Evolutionary conservation across 768 basidiomycete genomes (phyloP), one percentile per base, ranked within the genome.

Genomic region (Hygrophoropsis aurantiaca): DNA sequence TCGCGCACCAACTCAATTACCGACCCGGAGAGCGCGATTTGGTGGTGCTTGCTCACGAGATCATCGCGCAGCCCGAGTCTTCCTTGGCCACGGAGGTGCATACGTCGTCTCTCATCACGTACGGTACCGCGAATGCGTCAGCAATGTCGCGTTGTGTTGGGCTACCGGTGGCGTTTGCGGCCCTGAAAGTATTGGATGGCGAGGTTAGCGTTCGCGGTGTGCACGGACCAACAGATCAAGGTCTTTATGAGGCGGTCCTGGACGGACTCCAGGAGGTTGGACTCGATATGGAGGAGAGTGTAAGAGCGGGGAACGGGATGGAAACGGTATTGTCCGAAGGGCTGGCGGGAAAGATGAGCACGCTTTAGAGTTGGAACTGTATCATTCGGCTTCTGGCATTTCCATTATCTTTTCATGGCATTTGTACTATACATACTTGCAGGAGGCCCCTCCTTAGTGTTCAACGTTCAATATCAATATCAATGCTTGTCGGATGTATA

Each of bases 111-210:
- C 62, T 93, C 11, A 70, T 85, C 19, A 67, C 76, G 25, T 86
- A 85, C 54, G 92, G 85, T 1, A 76, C 72, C 16, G 52, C 68
- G 6, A 60, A 58, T 1, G 78, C 76, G 3, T 87, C 87, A 0
- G 94, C 94, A 4, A 97, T 97, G 94, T 81, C 91, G n/a, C 74
- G 83, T 24, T 90, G 88, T 3, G 94, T 97, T 15, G 93, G 93
- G 4, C 66, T 94, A 37, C 94, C 94, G 0, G 81, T 94, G 6
- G 94, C 89, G 1, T 80, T 93, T 57, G 91, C 91, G 1, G 82
- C 91, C 2, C 61, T 87, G 55, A 72, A 74, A 26, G 74, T 93
- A 5, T 65, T 89, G 32, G 85, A 90, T 59, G 88, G 86, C 1
- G 67, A 71, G 46, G 68, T 63, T 65, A 43, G 53, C 1, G 67